Base-by-base conservation (phyloP, 2,329 filamentous ascomycete species). In the Apiospora saccharicola region DNA sequence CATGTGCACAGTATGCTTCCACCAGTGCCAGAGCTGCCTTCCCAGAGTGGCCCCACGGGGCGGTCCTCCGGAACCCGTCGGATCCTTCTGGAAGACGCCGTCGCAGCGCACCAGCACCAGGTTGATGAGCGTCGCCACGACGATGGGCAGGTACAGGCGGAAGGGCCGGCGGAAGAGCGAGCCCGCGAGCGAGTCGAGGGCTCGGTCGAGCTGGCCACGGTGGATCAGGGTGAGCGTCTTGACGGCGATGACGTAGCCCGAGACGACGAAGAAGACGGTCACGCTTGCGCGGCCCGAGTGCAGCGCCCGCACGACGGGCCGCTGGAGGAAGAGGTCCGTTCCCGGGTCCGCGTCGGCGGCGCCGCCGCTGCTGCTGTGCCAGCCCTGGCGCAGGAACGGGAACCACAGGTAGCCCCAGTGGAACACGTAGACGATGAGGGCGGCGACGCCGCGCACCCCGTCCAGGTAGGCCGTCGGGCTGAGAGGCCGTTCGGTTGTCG, bases 231-330 rank as follows among this genome's bases (percentile, higher is more conserved):
- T 86, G n/a, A 89, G 75, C 1, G 87, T 86, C 67, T 84, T 84
- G 71, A 90, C 85, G 44, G 86, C 87, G 14, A 92, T 82, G 5
- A 88, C 90, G 79, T 90, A 91, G 34, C 89, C 89, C 0, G 88
- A 90, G 67, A 91, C 88, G 76, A 90, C 86, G 77, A 90, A 91
- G 82, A 91, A 91, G 75, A 90, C 80, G 79, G 86, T 88, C 51
- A 91, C 89, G 75, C 88, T 88, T 0, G 88, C 85, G 4, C 87
- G 87, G 0, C 88, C 89, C 69, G 86, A 86, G 77, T 86, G 90
- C 73, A 87, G 82, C 4, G 90, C 81, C 19, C 88, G 83, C 24
- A 90, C 71, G 73, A 90, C 84, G 12, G 88, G 89, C 0, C 90
- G 82, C 76, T 88, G 86, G 74, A 88, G 81, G 67, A 87, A 72